Conservation (phyloP, 805 yeast genomes). For the Candida lessepsii region DNA sequence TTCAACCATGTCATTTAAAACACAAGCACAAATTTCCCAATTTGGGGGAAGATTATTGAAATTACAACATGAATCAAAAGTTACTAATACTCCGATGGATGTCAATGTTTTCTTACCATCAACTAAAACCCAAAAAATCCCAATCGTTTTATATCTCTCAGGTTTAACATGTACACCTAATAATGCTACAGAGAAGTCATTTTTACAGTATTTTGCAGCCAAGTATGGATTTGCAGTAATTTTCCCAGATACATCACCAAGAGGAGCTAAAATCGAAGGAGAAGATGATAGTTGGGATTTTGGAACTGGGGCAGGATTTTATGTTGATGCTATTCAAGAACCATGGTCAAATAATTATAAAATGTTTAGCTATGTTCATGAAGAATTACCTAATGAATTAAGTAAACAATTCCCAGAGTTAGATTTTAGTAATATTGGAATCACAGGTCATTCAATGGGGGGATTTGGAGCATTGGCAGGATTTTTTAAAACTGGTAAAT, state of each 20-base stretch:
- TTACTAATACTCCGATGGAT: slow-evolving; percentile 71
- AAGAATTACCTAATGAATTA: slow-evolving; percentile 63
- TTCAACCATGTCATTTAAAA: slow-evolving; percentile 50
- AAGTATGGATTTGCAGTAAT: slow-evolving; percentile 83
- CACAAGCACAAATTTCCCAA: slow-evolving; percentile 52
- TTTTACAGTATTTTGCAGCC: slow-evolving; percentile 76
- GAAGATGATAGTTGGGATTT: slow-evolving; percentile 85
- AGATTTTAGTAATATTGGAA: slow-evolving; percentile 64
- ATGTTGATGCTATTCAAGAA: slow-evolving; percentile 74
- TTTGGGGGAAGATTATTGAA: slow-evolving; percentile 79
- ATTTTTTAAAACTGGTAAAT: slow-evolving; percentile 61
- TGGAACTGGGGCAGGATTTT: slow-evolving; percentile 95
- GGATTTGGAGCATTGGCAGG: slow-evolving; percentile 87
- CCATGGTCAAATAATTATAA: slow-evolving; percentile 74
- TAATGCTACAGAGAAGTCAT: slow-evolving; percentile 92
- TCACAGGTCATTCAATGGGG: slow-evolving; percentile 99
- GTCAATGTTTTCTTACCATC: slow-evolving; percentile 80
- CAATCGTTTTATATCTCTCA: slow-evolving; percentile 76
- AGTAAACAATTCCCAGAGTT: slow-evolving; percentile 43
- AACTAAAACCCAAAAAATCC: slow-evolving; percentile 41
- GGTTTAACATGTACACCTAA: slow-evolving; percentile 94
- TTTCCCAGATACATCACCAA: slow-evolving; percentile 96
- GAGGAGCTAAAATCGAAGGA: slow-evolving; percentile 77
- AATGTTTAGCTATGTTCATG: slow-evolving; percentile 81
- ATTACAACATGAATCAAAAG: slow-evolving; percentile 66